Base-by-base conservation (phyloP, 352 stramenopile species). In the Pythium dissotocum region DNA sequence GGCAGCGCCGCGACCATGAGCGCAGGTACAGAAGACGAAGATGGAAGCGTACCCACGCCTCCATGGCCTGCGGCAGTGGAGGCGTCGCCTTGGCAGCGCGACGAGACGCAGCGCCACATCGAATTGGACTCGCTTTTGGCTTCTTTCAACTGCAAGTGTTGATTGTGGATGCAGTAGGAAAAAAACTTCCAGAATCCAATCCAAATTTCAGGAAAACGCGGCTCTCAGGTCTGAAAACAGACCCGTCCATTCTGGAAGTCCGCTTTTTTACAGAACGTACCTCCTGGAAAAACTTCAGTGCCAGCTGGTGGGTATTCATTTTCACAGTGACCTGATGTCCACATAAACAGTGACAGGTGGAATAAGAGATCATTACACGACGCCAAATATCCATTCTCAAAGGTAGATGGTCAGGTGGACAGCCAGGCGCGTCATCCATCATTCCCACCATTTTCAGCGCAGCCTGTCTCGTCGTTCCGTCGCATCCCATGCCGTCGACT, bases 1-100 rank as follows among this genome's bases (percentile, higher is more conserved):
- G 67, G 67, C 28, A 71, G 38, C 55, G 67, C 35, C 4, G 46
- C 42, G 13, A 73, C 56, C n/a, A 10, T 26, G 30, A 62, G 61
- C 12, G 60, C n/a, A 53, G 46, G n/a, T 4, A 10, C 5, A 53
- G 46, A 53, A 30, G 46, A 53, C 6, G 46, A 10, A 53, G 46
- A 32, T 53, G 46, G n/a, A 32, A 6, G 8, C 32, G 46, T 53
- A 53, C 46, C 46, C 46, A 53, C 46, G 46, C 1, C 21, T 6
- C n/a, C 21, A 10, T 14, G 21, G 10, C 30, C 24, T 24, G 35
- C 54, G 16, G 38, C 12, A 0, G 28, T 12, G 24, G 36, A 40
- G 61, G 6, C 53, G 53, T 21, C 18, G 28, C 38, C 46, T 14
- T 30, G 16, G 54, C 56, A 69, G 36, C 13, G 10, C 48, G 63